A percentile compares a stretch with the other conserved stretches of the same genome.
Conservation (phyloP, 257 asterid species). For the Plantago ovata region DNA sequence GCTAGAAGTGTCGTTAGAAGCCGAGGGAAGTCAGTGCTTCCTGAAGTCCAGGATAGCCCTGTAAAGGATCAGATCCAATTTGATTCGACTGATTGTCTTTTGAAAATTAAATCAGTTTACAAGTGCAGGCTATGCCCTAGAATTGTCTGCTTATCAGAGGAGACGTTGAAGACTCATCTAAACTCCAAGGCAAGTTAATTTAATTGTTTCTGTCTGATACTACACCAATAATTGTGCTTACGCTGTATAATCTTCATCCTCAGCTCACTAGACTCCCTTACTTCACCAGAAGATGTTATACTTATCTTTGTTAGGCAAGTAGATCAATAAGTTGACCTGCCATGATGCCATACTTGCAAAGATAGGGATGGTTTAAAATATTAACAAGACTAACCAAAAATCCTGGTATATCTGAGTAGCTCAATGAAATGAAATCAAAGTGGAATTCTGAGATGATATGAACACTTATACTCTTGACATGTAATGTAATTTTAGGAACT, state of each 20-base stretch:
- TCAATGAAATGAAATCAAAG: no score
- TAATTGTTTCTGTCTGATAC: conserved; percentile 8
- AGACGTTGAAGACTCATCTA: conserved; percentile 70
- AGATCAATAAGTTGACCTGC: no score
- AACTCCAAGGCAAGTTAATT: conserved; percentile 64
- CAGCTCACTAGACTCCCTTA: not conserved
- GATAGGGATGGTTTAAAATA: no score
- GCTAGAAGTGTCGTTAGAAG: conserved; percentile 29
- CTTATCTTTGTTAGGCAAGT: no score
- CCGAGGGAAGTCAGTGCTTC: conserved; percentile 27
- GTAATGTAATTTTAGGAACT: no score
- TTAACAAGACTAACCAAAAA: no score
- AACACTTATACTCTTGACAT: no score
- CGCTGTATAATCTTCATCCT: not conserved
- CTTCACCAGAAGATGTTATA: no score
- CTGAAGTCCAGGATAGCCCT: conserved; percentile 25
- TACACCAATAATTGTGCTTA: conserved; percentile 1
- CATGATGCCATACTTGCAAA: no score
- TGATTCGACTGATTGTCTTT: conserved; percentile 40
- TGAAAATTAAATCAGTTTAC: conserved; percentile 80
- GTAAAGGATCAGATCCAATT: conserved; percentile 31
- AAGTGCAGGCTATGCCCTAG: conserved; percentile 91
- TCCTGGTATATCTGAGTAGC: no score
- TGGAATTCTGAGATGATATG: no score
- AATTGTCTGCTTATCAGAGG: conserved; percentile 82